Evolutionary conservation across 352 stramenopile genomes (phyloP).

Genomic region (Phytophthora rubi): DNA sequence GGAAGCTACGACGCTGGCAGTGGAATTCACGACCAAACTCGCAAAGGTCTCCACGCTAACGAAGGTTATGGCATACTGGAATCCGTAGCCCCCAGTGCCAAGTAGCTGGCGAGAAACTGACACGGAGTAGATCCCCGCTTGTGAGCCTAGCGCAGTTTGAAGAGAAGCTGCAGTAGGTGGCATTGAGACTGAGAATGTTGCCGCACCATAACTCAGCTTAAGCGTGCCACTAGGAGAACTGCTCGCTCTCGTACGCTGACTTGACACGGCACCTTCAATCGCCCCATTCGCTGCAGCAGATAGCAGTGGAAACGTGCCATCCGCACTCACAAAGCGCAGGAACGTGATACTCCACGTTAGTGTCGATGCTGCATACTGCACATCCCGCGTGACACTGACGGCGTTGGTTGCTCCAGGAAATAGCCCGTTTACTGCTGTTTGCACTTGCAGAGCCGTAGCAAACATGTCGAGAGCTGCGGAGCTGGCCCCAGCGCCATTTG

Average conservation of each 20-base stretch:
- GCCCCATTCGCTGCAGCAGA: slow-evolving; percentile 30
- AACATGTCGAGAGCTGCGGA: slow-evolving; percentile 59
- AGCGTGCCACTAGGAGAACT: slow-evolving; percentile 46
- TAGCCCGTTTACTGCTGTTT: slow-evolving; percentile 49
- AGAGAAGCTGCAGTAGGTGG: slow-evolving; percentile 30
- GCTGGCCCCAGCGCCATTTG: slow-evolving; percentile 15
- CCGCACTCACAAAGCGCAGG: slow-evolving; percentile 36
- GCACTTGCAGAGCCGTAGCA: slow-evolving; percentile 43
- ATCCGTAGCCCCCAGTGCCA: slow-evolving; percentile 36
- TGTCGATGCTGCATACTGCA: slow-evolving; percentile 40
- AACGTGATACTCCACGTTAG: slow-evolving; percentile 73
- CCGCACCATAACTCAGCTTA: slow-evolving; percentile 52
- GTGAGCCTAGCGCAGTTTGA: slow-evolving; percentile 38
- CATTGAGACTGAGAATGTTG: slow-evolving; percentile 23
- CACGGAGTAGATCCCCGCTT: slow-evolving; percentile 47
- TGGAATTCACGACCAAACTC: slow-evolving; percentile 32
- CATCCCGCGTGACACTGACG: slow-evolving; percentile 41
- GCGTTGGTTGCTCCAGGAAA: slow-evolving; percentile 29
- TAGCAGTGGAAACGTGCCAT: slow-evolving; percentile 48
- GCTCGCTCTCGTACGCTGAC: slow-evolving; percentile 13
- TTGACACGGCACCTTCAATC: slow-evolving; percentile 54
- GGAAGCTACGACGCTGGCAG: slow-evolving; percentile 20
- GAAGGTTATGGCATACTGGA: slow-evolving; percentile 65
- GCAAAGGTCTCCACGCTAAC: slow-evolving; percentile 54
- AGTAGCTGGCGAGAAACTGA: slow-evolving; percentile 28